Evolutionary conservation across 2,329 filamentous ascomycete genomes (phyloP).

Genomic region (Cephalotrichum gorgonifer): DNA sequence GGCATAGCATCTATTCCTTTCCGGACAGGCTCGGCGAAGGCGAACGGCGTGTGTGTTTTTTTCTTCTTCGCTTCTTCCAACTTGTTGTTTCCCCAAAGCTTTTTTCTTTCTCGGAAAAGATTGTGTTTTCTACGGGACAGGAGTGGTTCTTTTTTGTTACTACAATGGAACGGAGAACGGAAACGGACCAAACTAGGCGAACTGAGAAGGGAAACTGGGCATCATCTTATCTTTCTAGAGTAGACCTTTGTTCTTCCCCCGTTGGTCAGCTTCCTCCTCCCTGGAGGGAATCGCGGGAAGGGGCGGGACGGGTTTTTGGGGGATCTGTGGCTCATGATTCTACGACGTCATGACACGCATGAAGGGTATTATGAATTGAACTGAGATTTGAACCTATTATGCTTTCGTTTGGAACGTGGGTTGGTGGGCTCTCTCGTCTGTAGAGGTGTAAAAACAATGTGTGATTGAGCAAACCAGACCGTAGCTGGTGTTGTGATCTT

Average conservation of each 20-base stretch:
- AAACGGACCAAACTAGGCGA: neutral
- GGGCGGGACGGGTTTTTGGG: neutral
- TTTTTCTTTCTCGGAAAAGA: neutral
- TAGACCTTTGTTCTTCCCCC: neutral
- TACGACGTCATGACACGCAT: neutral
- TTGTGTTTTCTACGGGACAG: neutral
- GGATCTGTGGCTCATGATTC: neutral
- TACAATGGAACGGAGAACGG: neutral
- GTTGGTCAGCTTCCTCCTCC: neutral
- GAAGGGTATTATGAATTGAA: neutral
- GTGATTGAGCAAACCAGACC: too few relatives aligned
- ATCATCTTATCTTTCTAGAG: neutral
- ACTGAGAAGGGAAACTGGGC: neutral
- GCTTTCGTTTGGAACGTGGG: neutral
- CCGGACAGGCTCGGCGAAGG: neutral
- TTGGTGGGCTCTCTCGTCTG: too few relatives aligned
- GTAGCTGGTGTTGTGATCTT: too few relatives aligned
- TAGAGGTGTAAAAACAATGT: too few relatives aligned
- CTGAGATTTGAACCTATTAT: neutral
- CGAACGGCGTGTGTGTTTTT: neutral
- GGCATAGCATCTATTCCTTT: neutral
- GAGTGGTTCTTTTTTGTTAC: neutral
- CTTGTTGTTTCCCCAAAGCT: neutral
- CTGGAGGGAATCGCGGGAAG: neutral
- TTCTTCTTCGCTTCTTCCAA: neutral